Evolutionary conservation across 306 rosid species (phyloP).

Genomic region (Macrotyloma uniflorum): DNA sequence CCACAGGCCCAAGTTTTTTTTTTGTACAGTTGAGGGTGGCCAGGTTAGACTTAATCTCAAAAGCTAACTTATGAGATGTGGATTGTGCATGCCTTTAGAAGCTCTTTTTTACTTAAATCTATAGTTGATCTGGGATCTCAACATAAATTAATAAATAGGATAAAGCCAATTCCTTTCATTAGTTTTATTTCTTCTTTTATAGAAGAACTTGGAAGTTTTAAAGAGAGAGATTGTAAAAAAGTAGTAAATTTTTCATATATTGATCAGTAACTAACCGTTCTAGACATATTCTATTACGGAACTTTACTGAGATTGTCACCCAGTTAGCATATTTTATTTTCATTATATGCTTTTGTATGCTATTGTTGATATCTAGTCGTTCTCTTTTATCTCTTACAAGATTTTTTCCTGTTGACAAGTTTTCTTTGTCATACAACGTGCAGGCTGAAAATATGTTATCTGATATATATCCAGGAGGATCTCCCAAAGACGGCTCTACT

Average conservation of each 20-base stretch:
- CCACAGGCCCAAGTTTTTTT: background rate
- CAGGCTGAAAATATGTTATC: slow-evolving; percentile 93
- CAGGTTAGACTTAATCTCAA: background rate
- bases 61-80: background rate
- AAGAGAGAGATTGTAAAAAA: slow-evolving; percentile 11
- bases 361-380: slow-evolving; percentile 2
- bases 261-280: background rate
- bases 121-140: background rate
- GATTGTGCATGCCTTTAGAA: background rate
- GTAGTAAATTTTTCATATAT: background rate
- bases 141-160: background rate
- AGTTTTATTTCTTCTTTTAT: background rate
- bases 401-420: slow-evolving; percentile 32
- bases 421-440: slow-evolving; percentile 31
- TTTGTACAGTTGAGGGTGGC: background rate
- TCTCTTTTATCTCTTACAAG: slow-evolving; percentile 16
- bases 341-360: slow-evolving; percentile 7
- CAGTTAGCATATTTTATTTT: slow-evolving; percentile 16
- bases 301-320: background rate
- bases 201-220: background rate
- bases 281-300: background rate
- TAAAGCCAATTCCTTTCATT: slow-evolving; percentile 9
- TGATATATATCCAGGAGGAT: slow-evolving; percentile 94
- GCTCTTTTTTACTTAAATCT: background rate
- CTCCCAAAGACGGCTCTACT: slow-evolving; percentile 80